Evolutionary conservation across 2,329 filamentous ascomycete species (phyloP).

Genomic region (Amylocarpus encephaloides): DNA sequence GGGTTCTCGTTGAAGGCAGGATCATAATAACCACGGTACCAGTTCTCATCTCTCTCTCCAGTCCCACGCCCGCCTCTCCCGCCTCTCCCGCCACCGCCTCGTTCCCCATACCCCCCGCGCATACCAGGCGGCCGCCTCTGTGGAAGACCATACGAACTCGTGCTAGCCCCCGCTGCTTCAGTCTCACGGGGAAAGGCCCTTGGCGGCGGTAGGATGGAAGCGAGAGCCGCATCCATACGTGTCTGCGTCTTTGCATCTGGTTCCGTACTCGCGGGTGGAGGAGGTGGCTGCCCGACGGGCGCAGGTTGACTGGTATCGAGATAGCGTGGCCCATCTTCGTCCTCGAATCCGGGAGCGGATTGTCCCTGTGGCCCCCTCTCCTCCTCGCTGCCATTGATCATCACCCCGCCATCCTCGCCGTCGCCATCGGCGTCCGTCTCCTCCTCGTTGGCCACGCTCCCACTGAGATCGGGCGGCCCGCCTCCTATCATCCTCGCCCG

Average conservation of each 20-base stretch:
- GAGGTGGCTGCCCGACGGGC: constrained; percentile 28
- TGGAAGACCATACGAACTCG: constrained; percentile 4
- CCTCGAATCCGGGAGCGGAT: constrained; percentile 16
- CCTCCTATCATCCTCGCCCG: not conserved
- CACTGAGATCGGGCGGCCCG: too few species aligned
- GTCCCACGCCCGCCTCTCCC: constrained; percentile 10
- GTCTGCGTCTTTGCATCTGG: constrained; percentile 19
- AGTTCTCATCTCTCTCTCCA: constrained; percentile 41
- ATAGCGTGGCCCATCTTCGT: constrained; percentile 16
- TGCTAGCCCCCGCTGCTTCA: not conserved
- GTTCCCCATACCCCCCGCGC: not conserved
- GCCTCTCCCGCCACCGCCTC: constrained; percentile 9
- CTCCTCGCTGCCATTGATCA: constrained; percentile 25
- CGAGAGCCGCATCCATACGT: constrained; percentile 25
- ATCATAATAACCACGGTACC: constrained; percentile 65
- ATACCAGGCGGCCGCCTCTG: constrained; percentile 5
- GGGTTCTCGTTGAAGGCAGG: constrained; percentile 65
- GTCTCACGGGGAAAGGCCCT: not conserved
- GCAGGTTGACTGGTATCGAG: constrained; percentile 23
- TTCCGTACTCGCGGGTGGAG: constrained; percentile 29
- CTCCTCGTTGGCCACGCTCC: not conserved
- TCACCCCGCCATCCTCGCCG: not conserved
- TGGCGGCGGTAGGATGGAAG: constrained; percentile 6
- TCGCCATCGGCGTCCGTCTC: not conserved
- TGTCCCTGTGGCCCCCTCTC: constrained; percentile 11